A percentile compares a stretch with the other conserved stretches of the same genome.
phyloP scores from a whole-genome alignment of 2,329 filamentous ascomycete species.

The Alternaria atra region DNA sequence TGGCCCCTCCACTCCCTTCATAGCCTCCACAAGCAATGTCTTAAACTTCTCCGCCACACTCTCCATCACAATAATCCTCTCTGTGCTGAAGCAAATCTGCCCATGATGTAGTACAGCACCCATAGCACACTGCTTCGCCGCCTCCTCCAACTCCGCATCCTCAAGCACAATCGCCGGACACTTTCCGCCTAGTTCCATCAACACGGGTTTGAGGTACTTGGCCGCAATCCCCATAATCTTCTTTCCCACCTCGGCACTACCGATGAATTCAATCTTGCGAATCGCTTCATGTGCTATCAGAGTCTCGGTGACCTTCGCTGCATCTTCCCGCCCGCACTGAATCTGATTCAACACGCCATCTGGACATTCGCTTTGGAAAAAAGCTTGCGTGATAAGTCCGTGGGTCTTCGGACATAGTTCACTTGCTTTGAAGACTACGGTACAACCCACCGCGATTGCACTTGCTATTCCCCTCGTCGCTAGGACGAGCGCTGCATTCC shows the following conservation, averaged over 20 bases:
- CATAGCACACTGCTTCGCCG: conserved; percentile 31
- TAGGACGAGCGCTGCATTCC: conserved; percentile 60
- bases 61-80: conserved; percentile 71
- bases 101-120: conserved; percentile 55
- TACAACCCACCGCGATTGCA: conserved; percentile 68
- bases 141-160: conserved; percentile 68
- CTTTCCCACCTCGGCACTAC: conserved; percentile 74
- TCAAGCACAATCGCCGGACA: conserved; percentile 78
- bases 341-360: conserved; percentile 77
- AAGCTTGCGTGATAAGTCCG: conserved; percentile 27
- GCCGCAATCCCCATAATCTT: conserved; percentile 74
- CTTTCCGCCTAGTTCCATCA: conserved; percentile 85
- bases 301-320: conserved; percentile 71
- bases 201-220: conserved; percentile 76
- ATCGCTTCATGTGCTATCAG: conserved; percentile 73
- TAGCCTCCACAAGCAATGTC: conserved; percentile 52
- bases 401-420: conserved; percentile 39
- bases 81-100: conserved; percentile 87
- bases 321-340: conserved; percentile 65
- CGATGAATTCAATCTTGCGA: conserved; percentile 77
- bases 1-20: conserved; percentile 52
- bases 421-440: conserved; percentile 40
- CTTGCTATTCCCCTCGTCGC: conserved; percentile 39
- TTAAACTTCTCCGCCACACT: conserved; percentile 62
- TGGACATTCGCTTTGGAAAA: conserved; percentile 72